Conservation (phyloP, 345 rosid species). For the Euphorbia lathyris region DNA sequence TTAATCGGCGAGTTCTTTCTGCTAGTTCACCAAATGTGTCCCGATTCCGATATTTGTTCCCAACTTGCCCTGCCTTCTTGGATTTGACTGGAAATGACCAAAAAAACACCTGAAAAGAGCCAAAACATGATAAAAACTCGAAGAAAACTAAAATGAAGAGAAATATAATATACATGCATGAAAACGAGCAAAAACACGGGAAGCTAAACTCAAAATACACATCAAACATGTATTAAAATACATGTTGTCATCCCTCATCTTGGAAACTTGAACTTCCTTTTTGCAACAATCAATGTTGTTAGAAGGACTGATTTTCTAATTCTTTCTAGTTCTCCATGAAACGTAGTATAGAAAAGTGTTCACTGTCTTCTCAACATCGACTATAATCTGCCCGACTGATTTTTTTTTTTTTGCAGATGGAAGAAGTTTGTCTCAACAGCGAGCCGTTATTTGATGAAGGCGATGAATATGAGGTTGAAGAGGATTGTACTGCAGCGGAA, state of each 20-base stretch:
- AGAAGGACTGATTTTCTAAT: neutral
- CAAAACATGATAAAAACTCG: too few relatives aligned
- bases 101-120: too few relatives aligned
- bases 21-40: too few relatives aligned
- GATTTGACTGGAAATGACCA: too few relatives aligned
- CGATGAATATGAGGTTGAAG: slow-evolving; percentile 35
- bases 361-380: neutral
- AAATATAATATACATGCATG: too few relatives aligned
- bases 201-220: too few relatives aligned
- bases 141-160: too few relatives aligned
- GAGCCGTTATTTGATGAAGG: slow-evolving; percentile 45
- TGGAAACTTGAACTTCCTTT: neutral
- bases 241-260: neutral
- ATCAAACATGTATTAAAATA: too few relatives aligned
- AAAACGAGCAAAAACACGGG: too few relatives aligned
- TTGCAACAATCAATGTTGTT: neutral
- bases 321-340: neutral
- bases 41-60: too few relatives aligned
- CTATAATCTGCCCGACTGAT: neutral
- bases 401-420: slow-evolving; percentile 33
- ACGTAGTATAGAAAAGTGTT: neutral
- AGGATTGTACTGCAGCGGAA: slow-evolving; percentile 20
- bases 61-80: too few relatives aligned
- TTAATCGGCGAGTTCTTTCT: too few relatives aligned
- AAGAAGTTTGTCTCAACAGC: slow-evolving; percentile 50